Evolutionary conservation across 2,329 filamentous ascomycete genomes (phyloP).

Genomic region (Cercospora sesami): DNA sequence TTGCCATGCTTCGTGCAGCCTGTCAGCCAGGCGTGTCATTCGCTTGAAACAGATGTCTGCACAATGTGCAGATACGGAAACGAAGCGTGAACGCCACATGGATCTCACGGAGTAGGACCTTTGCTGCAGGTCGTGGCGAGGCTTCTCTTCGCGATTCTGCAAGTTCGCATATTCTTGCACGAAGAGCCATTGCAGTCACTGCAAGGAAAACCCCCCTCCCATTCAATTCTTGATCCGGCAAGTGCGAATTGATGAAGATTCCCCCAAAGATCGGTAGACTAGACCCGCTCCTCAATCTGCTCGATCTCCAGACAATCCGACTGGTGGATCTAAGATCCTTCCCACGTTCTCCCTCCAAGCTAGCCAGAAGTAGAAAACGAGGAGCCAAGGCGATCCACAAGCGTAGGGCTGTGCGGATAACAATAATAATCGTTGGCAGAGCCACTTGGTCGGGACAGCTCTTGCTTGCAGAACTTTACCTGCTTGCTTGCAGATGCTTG

Average conservation of each 20-base stretch:
- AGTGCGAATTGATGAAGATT: not conserved
- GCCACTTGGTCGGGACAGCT: not conserved
- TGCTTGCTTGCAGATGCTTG: constrained; percentile 9
- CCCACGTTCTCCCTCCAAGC: not conserved
- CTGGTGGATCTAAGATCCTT: constrained; percentile 3
- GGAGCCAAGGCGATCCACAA: not conserved
- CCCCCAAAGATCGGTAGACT: not conserved
- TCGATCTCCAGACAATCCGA: not conserved
- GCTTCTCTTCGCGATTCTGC: not conserved
- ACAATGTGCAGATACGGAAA: not conserved
- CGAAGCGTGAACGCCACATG: not conserved
- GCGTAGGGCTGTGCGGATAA: constrained; percentile 2
- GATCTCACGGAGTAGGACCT: not conserved
- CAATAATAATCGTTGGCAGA: constrained; percentile 8
- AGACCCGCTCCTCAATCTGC: not conserved
- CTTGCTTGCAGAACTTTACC: not conserved
- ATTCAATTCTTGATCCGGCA: not conserved
- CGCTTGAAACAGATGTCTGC: not conserved
- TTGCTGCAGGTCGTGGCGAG: not conserved
- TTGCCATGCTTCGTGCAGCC: no score
- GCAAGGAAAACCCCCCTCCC: not conserved
- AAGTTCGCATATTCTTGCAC: not conserved
- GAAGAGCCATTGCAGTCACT: not conserved
- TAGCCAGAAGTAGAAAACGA: constrained; percentile 12
- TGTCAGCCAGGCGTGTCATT: not conserved